Base-by-base conservation (phyloP, 2,329 filamentous ascomycete genomes). In the Elsinoe necatrix region DNA sequence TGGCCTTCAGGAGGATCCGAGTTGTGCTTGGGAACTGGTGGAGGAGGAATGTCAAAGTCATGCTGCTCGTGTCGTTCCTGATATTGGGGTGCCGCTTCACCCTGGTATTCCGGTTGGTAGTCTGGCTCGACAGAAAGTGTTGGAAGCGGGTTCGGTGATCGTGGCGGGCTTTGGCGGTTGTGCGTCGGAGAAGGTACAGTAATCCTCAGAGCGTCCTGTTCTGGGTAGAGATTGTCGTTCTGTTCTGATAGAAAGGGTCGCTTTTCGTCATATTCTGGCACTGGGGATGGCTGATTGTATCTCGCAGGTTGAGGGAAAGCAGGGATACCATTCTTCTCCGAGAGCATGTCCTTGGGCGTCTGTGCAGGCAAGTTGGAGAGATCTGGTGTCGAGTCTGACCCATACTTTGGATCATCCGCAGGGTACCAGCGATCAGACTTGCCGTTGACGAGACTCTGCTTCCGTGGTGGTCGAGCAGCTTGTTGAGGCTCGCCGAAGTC, bases 381-480 rank as follows among this genome's bases (percentile, higher is more conserved):
- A 47, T 56, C 54, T 31, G 54, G 54, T 14, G 54, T 39, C 16
- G 54, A 56, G 4, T 56, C 54, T 1, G 54, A 56, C 3, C 54
- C 54, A 39, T 56, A 56, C n/a, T 45, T 56, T 18, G 54, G 39
- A 25, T 56, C 54, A 18, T 56, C 54, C 12, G 39, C 27, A 35
- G 54, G 54, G 29, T 56, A 56, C 54, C 54, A 56, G 14, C 54
- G 54, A 21, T 56, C 54, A 14, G 43, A 25, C 42, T 56, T 56
- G 37, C 41, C 37, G 23, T 56, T 56, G 11, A 39, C 37, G 14
- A 56, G 54, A 18, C 54, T 56, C 14, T 42, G 37, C 21, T 56
- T 42, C 11, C 54, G 41, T 16, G 54, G 39, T 16, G 54, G 42
- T 23, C 48, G 29, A 12, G 20, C 25, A 18, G 16, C 18, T 16